A percentile compares a stretch with the other conserved stretches of the same genome.
phyloP scores from a whole-genome alignment of 352 stramenopile genomes.

The Pythium phragmiticola region DNA sequence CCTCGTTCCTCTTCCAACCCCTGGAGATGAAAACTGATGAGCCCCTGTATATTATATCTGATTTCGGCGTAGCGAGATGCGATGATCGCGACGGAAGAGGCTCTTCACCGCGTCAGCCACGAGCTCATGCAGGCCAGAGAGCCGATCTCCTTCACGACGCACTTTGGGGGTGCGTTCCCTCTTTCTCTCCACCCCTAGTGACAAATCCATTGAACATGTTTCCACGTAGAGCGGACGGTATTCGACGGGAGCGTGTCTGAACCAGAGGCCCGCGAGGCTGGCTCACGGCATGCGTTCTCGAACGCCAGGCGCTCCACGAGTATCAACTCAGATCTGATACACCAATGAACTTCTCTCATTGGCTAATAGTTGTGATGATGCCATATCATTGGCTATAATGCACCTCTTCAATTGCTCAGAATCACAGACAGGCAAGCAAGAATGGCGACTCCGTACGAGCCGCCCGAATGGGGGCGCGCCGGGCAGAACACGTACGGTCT shows the following conservation, averaged over 20 bases:
- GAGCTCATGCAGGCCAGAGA: slow-evolving; percentile 11
- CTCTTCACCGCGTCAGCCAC: slow-evolving; percentile 14
- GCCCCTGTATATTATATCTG: not conserved
- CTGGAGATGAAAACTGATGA: not conserved
- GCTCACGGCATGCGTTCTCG: not conserved
- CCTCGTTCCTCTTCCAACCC: not conserved
- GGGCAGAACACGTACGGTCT: slow-evolving; percentile 54
- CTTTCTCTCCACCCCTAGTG: not conserved
- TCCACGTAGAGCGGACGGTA: not conserved
- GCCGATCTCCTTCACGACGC: not conserved
- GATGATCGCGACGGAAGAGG: slow-evolving; percentile 26
- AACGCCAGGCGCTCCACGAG: not conserved
- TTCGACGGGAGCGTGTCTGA: not conserved
- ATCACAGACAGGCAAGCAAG: not conserved
- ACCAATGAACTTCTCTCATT: not conserved
- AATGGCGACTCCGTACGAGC: slow-evolving; percentile 33
- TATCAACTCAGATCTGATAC: slow-evolving; percentile 8
- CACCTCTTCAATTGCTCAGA: not conserved
- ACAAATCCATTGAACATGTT: not conserved
- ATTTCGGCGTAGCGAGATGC: slow-evolving; percentile 18
- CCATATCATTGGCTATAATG: not conserved
- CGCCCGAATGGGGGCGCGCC: slow-evolving; percentile 46
- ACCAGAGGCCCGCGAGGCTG: not conserved
- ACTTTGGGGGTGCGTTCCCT: not conserved
- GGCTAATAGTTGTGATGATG: not conserved